These are phyloP conservation scores for Ceratocystis cacaofunesta DNA, from an alignment of 2,329 filamentous ascomycete species.

Conservation along the genomic window DNA sequence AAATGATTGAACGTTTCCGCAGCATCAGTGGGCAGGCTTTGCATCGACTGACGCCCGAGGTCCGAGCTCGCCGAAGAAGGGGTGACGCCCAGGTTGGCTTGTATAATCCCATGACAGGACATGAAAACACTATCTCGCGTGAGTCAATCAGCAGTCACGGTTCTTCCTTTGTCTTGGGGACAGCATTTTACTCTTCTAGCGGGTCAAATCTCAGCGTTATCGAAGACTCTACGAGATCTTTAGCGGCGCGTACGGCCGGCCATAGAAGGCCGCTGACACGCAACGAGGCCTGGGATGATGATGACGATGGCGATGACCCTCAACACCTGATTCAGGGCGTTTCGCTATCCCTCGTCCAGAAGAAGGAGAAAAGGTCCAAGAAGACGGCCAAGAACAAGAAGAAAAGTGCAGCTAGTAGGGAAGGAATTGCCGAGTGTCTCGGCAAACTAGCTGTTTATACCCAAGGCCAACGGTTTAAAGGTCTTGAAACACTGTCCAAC, in stretches of 20 bases:
- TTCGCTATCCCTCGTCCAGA: neutral
- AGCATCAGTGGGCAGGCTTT: conserved; percentile 25
- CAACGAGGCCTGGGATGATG: neutral
- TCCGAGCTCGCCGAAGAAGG: neutral
- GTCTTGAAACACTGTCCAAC: conserved; percentile 49
- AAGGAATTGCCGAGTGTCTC: conserved; percentile 27
- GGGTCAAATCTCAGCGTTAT: conserved; percentile 1
- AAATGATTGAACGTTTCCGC: conserved; percentile 22
- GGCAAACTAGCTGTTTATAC: conserved; percentile 73
- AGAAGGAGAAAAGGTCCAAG: neutral
- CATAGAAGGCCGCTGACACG: neutral
- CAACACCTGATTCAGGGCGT: neutral
- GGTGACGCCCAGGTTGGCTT: conserved; percentile 13
- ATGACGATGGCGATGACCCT: neutral
- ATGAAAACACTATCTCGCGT: neutral
- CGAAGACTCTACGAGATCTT: neutral
- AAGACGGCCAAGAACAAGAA: neutral
- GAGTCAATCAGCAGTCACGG: conserved; percentile 5
- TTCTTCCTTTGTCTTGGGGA: neutral
- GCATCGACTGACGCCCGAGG: conserved; percentile 8
- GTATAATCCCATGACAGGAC: neutral
- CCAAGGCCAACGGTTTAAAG: conserved; percentile 65
- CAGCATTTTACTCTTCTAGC: neutral
- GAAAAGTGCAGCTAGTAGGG: neutral
- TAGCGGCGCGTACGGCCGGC: neutral